Percentiles rank a stretch among this genome's conserved stretches.
Conservation (phyloP, 177 flowering plant genomes). For the Vitis hybrid region DNA sequence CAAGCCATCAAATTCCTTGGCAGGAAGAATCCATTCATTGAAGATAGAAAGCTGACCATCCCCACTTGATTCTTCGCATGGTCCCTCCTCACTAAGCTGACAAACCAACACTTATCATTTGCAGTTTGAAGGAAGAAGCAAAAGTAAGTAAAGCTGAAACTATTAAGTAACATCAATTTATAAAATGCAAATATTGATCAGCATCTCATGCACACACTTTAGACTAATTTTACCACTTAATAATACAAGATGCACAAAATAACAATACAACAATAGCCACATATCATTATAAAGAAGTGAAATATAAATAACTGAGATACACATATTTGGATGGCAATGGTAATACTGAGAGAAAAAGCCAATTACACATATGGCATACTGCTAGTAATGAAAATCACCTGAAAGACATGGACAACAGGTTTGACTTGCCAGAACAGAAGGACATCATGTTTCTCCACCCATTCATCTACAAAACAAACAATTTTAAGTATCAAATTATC, state of each 20-base stretch:
- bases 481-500: conserved; percentile 14
- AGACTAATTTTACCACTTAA: too few species aligned
- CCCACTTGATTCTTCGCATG: conserved; percentile 81
- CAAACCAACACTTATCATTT: conserved; percentile 19
- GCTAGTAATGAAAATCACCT: conserved; percentile 44
- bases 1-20: conserved; percentile 98
- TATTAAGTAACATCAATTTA: background rate
- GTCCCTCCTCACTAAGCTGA: conserved; percentile 98
- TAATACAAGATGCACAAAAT: too few species aligned
- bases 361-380: background rate
- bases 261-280: too few species aligned
- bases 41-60: conserved; percentile 88
- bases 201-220: too few species aligned
- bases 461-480: conserved; percentile 60
- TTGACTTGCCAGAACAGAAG: conserved; percentile 98
- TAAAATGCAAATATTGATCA: background rate
- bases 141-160: background rate
- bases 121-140: background rate
- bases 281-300: too few species aligned
- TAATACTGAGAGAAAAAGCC: background rate
- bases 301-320: too few species aligned
- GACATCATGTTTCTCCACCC: conserved; percentile 66
- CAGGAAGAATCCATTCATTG: conserved; percentile 97
- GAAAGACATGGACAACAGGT: conserved; percentile 91
- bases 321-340: too few species aligned